Evolutionary conservation across 495 filamentous ascomycete species (phyloP).

Genomic region (Trichoderma virens): DNA sequence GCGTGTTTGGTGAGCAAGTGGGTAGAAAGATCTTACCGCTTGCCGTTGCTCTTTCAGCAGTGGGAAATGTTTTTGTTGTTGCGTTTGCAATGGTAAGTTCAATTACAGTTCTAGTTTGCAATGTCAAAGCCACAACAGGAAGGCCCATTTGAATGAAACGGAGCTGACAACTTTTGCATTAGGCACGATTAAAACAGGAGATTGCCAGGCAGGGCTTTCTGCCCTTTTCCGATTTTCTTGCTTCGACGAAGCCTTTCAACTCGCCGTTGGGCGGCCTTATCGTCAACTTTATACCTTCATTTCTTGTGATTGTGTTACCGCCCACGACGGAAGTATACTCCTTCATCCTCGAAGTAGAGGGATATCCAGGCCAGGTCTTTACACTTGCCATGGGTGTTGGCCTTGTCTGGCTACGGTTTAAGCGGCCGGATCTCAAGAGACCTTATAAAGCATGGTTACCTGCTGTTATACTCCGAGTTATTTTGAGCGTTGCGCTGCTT

Average conservation of each 20-base stretch:
- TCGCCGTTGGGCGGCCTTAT: slow-evolving; percentile 60
- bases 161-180: background rate
- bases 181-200: slow-evolving; percentile 54
- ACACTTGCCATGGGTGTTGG: slow-evolving; percentile 52
- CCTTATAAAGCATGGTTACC: slow-evolving; percentile 63
- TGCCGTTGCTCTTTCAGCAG: slow-evolving; percentile 58
- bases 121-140: no score
- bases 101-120: background rate
- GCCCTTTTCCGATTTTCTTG: slow-evolving; percentile 53
- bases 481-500: slow-evolving; percentile 39
- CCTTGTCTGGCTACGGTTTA: slow-evolving; percentile 52
- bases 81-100: slow-evolving; percentile 53
- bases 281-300: slow-evolving; percentile 59
- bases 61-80: slow-evolving; percentile 72
- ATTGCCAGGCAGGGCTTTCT: slow-evolving; percentile 51
- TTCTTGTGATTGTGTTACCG: slow-evolving; percentile 57
- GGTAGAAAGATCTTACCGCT: slow-evolving; percentile 53
- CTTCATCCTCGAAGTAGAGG: slow-evolving; percentile 67
- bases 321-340: slow-evolving; percentile 60
- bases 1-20: slow-evolving; percentile 51
- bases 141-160: background rate
- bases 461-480: slow-evolving; percentile 39
- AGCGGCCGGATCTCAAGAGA: slow-evolving; percentile 52
- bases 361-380: slow-evolving; percentile 58
- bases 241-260: slow-evolving; percentile 59